Conservation (phyloP, 768 basidiomycete genomes). For the Pleurotus tuber-regium region DNA sequence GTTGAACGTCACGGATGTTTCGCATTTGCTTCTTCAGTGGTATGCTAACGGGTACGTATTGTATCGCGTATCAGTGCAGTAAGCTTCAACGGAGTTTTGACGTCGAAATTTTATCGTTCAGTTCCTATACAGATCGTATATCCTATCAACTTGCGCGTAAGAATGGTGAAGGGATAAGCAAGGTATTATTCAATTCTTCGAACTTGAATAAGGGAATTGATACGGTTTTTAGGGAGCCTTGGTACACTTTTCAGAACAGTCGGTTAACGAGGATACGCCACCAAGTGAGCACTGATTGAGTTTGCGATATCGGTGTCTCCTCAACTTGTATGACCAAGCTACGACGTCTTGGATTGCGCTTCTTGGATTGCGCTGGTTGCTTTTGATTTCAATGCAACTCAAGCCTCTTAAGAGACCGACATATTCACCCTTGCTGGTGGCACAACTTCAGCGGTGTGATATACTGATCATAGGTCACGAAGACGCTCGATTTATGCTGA, state of each 20-base stretch:
- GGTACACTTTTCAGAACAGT: slow-evolving; percentile 77
- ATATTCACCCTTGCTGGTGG: slow-evolving; percentile 85
- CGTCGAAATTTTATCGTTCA: too few species aligned
- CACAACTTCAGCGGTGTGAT: slow-evolving; percentile 72
- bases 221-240: slow-evolving; percentile 78
- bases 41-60: slow-evolving; percentile 45
- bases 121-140: slow-evolving; percentile 52
- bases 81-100: too few species aligned
- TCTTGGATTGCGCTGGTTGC: too few species aligned
- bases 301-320: slow-evolving; percentile 7
- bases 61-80: too few species aligned
- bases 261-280: slow-evolving; percentile 44
- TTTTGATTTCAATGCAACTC: slow-evolving; percentile 77
- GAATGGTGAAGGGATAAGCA: slow-evolving; percentile 47
- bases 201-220: too few species aligned
- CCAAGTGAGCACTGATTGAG: slow-evolving; percentile 36
- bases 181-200: slow-evolving; percentile 42
- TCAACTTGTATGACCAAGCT: slow-evolving; percentile 36
- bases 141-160: slow-evolving; percentile 59
- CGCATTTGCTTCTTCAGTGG: slow-evolving; percentile 62
- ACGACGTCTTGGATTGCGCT: slow-evolving; percentile 90
- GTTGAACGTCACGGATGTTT: slow-evolving; percentile 59
- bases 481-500: not conserved
- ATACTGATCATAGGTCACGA: not conserved
- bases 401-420: slow-evolving; percentile 58